Evolutionary conservation across 108 stramenopile species (phyloP).

Genomic region (Cyclotella sp.): DNA sequence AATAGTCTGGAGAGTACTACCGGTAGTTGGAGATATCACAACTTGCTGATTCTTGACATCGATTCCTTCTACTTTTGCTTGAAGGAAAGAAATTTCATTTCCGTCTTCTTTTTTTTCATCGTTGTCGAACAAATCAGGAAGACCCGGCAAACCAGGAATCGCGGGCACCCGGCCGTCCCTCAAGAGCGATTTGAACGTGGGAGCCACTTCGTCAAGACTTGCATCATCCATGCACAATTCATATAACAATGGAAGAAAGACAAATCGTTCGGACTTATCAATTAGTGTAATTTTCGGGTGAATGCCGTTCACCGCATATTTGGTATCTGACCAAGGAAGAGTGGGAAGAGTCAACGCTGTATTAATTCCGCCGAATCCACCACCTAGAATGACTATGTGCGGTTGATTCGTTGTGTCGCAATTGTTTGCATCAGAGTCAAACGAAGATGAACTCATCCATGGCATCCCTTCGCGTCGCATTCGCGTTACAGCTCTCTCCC

Average conservation of each 20-base stretch:
- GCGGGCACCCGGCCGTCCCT: constrained; percentile 28
- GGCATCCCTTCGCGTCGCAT: too few relatives aligned
- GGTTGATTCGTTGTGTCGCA: constrained; percentile 14
- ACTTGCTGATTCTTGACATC: constrained; percentile 45
- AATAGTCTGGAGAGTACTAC: constrained; percentile 24
- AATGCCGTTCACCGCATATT: constrained; percentile 4
- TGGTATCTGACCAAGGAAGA: constrained; percentile 44
- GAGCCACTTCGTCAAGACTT: constrained; percentile 65
- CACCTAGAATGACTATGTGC: constrained; percentile 68
- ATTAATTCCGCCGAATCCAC: constrained; percentile 75
- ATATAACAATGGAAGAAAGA: constrained; percentile 88
- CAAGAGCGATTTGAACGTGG: constrained; percentile 65
- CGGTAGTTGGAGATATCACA: constrained; percentile 18
- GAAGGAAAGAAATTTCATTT: constrained; percentile 38
- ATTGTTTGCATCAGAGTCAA: neutral
- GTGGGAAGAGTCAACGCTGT: constrained; percentile 58
- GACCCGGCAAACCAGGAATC: constrained; percentile 8
- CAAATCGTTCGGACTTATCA: constrained; percentile 83
- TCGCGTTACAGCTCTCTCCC: neutral
- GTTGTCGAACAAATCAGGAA: constrained; percentile 3
- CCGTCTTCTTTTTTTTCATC: neutral
- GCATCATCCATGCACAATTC: constrained; percentile 81
- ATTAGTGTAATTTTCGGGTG: constrained; percentile 71
- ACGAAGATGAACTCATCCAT: neutral
- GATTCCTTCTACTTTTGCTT: constrained; percentile 58